Conservation (phyloP, 306 rosid species). For the Pyrus betulifolia region DNA sequence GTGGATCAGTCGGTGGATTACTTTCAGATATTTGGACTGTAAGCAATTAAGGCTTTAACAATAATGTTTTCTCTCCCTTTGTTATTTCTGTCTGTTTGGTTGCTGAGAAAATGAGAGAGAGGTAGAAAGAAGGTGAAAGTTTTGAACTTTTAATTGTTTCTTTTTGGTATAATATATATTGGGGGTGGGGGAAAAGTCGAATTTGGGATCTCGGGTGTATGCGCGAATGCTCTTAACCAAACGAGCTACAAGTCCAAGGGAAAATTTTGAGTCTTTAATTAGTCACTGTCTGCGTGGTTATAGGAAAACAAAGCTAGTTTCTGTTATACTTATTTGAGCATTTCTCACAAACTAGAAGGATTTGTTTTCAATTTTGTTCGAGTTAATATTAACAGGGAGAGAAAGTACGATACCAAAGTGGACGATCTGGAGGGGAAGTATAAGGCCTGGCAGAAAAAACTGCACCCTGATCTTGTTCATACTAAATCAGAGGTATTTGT, state of each 20-base stretch:
- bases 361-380: too few species aligned
- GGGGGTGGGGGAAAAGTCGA: not conserved
- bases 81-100: not conserved
- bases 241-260: not conserved
- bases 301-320: not conserved
- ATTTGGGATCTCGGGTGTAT: not conserved
- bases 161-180: not conserved
- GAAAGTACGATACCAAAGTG: constrained; percentile 54
- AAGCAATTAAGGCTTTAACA: constrained; percentile 17
- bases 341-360: not conserved
- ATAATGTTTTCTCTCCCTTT: not conserved
- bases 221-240: not conserved
- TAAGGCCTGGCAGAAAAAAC: constrained; percentile 89
- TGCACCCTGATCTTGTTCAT: constrained; percentile 98
- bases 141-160: not conserved
- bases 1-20: constrained; percentile 62
- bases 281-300: not conserved
- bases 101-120: not conserved
- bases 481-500: constrained; percentile 74
- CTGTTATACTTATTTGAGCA: not conserved
- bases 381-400: constrained; percentile 47
- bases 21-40: constrained; percentile 72
- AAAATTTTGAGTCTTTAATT: not conserved
- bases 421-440: constrained; percentile 65
- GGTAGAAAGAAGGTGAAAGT: not conserved